Base-by-base conservation (phyloP, 495 filamentous ascomycete species). In the Pseudomonodictys pantanalensis region DNA sequence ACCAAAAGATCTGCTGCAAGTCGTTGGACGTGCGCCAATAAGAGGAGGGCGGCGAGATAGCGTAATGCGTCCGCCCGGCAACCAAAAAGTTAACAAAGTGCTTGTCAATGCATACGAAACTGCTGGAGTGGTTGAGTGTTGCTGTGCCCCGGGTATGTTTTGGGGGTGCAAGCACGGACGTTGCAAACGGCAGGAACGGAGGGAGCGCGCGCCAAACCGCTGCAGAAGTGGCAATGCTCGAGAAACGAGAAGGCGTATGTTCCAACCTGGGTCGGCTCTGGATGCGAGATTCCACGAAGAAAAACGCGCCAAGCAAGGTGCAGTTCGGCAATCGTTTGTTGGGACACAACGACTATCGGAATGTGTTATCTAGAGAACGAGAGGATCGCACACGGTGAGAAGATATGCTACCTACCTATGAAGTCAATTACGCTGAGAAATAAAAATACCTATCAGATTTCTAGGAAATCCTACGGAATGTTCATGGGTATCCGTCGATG, bases 21-120 rank as follows among this genome's bases (percentile, higher is more conserved):
- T 62, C 44, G 58, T 42, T 52, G 47, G 47, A 55, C 30, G 50
- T 54, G 29, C 10, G 44, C 59, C 44, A 39, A 24, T 57, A 57
- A 58, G 33, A 29, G 47, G 58, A 32, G 42, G 53, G 32, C 60
- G 39, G 52, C 28, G 20, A n/a, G 48, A 32, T 15, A 5, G 6
- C 32, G n/a, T 35, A 53, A 43, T 25, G 26, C 41, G 35, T 10
- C 20, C 38, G 0, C 30, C 38, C 26, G 39, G 29, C 11, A 58
- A 47, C 60, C 53, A 57, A 57, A 55, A 57, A 52, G 24, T 57
- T 32, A 56, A 51, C 25, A n/a, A n/a, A 51, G 56, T 26, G 20
- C 41, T 20, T 30, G 12, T 52, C 60, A 62, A 62, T 62, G 59
- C 59, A 62, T 62, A 62, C 49, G 33, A 50, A 39, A 51, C 11